Percentiles rank a stretch among this genome's conserved stretches.
Evolutionary conservation across 495 filamentous ascomycete species (phyloP).

Genomic region (Penicillium coffeae): DNA sequence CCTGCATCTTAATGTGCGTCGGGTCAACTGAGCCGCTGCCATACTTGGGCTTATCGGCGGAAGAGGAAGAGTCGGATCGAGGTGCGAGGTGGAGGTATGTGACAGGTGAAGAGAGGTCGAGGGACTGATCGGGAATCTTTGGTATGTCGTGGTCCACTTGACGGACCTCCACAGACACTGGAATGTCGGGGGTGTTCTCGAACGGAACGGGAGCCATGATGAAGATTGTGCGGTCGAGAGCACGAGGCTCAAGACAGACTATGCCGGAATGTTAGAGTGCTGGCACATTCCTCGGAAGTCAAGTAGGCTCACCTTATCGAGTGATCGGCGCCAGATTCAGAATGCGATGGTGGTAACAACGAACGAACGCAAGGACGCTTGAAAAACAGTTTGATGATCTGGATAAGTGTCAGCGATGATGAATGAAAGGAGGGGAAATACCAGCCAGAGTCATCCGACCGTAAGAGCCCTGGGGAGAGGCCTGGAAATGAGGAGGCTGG

Average conservation of each 20-base stretch:
- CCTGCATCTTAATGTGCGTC: conserved; percentile 75
- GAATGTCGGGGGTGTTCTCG: conserved; percentile 28
- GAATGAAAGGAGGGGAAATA: conserved; percentile 7
- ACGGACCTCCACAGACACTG: conserved; percentile 10
- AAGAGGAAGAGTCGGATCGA: conserved; percentile 21
- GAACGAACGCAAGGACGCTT: conserved; percentile 1
- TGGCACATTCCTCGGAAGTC: conserved; percentile 3
- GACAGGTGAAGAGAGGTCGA: background rate
- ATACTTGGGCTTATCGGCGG: conserved; percentile 18
- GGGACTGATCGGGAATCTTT: background rate
- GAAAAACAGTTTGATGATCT: background rate
- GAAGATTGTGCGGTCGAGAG: conserved; percentile 33
- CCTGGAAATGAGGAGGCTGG: conserved; percentile 41
- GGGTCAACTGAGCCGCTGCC: conserved; percentile 58
- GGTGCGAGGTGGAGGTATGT: conserved; percentile 7
- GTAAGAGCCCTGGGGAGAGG: conserved; percentile 5
- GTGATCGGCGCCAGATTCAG: conserved; percentile 11
- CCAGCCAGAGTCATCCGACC: conserved; percentile 8
- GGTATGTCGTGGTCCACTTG: conserved; percentile 5
- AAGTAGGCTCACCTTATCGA: conserved; percentile 11
- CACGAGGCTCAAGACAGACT: conserved; percentile 36
- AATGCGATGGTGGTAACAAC: conserved; percentile 6
- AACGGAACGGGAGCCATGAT: conserved; percentile 33
- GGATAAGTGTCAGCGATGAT: conserved; percentile 7
- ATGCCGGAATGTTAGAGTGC: conserved; percentile 13